Base-by-base conservation (phyloP, 257 asterid species). In the Lantana camara region DNA sequence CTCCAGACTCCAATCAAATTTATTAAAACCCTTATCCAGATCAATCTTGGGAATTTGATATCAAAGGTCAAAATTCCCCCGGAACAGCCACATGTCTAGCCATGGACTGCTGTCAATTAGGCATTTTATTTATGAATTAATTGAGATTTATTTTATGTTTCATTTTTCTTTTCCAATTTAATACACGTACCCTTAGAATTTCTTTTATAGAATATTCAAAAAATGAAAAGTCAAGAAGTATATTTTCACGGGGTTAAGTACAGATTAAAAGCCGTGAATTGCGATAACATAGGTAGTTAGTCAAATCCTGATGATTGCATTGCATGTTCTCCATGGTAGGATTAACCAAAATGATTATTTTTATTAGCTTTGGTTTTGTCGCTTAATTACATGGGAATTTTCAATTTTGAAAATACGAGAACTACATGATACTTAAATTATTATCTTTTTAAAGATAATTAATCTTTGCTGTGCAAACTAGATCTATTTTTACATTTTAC, bases 311-410 rank as follows among this genome's bases (percentile, higher is more conserved):
- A 44, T 45, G 11, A 22, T 23, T 50, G 21, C 19, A 13, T 50
- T 12, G 29, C 35, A 50, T 23, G 57, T 50, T 44, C 55, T 23
- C n/a, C n/a, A n/a, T n/a, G n/a, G n/a, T n/a, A n/a, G n/a, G n/a
- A n/a, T n/a, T n/a, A n/a, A n/a, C n/a, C n/a, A n/a, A n/a, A n/a
- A n/a, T n/a, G n/a, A n/a, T n/a, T n/a, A n/a, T n/a, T n/a, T n/a
- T n/a, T n/a, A n/a, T n/a, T n/a, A n/a, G n/a, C n/a, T n/a, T n/a
- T n/a, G n/a, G n/a, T n/a, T n/a, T n/a, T n/a, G n/a, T n/a, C n/a
- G n/a, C n/a, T n/a, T n/a, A n/a, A n/a, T n/a, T n/a, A n/a, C n/a
- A n/a, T n/a, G n/a, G n/a, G n/a, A n/a, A n/a, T n/a, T n/a, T n/a
- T n/a, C n/a, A n/a, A n/a, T n/a, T n/a, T n/a, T n/a, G n/a, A n/a